These are phyloP conservation scores for Mycena kentingensis DNA, from an alignment of 768 basidiomycete genomes.

Conservation along the genomic window DNA sequence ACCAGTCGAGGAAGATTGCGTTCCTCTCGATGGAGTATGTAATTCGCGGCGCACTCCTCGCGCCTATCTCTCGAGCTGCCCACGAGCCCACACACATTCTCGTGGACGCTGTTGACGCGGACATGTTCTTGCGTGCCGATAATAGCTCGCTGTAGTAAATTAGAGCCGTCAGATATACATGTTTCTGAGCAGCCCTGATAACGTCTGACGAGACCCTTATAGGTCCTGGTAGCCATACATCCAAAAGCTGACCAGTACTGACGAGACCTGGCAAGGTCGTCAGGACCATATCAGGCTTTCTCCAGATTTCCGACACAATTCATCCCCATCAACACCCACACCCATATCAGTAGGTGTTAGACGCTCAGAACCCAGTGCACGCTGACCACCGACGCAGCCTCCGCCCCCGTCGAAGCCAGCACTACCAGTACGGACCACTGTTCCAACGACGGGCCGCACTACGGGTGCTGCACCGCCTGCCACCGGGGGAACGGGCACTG, in stretches of 20 bases:
- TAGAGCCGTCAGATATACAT: not conserved
- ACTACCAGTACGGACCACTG: no score
- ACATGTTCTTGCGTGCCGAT: slow-evolving; percentile 16
- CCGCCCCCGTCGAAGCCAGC: no score
- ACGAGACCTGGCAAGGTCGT: not conserved
- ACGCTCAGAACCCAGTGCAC: no score
- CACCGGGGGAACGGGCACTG: no score
- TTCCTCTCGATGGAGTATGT: slow-evolving; percentile 11
- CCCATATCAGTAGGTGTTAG: no score
- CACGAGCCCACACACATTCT: slow-evolving; percentile 8
- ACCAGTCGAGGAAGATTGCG: slow-evolving; percentile 9
- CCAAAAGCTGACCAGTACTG: no score
- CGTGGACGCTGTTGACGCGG: slow-evolving; percentile 12
- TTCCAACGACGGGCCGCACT: no score
- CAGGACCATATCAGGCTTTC: not conserved
- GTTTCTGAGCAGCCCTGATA: not conserved
- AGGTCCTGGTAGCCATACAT: no score
- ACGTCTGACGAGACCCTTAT: not conserved
- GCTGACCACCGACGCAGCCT: no score
- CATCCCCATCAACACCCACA: no score
- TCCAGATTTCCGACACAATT: not conserved
- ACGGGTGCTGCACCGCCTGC: no score
- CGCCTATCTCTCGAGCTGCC: not conserved
- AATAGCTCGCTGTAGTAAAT: not conserved
- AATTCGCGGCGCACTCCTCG: slow-evolving; percentile 12